These are phyloP conservation scores for Tricholoma flavovirens DNA, from an alignment of 768 basidiomycete genomes.

Conservation along the genomic window DNA sequence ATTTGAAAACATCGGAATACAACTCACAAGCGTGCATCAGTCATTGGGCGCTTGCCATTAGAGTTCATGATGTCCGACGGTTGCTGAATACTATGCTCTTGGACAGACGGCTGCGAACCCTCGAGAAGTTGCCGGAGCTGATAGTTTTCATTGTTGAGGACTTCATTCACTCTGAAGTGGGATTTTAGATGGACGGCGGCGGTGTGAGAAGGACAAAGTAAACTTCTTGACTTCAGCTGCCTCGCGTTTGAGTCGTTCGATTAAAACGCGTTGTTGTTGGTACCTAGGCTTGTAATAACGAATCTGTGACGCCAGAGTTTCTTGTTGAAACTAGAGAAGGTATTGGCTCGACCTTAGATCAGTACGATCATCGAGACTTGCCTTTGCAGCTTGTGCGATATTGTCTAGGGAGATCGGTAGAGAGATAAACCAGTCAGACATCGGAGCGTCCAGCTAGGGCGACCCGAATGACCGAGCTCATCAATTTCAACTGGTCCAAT, in stretches of 20 bases:
- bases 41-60: slow-evolving; percentile 65
- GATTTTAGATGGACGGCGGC: slow-evolving; percentile 2
- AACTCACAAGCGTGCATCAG: slow-evolving; percentile 37
- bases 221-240: slow-evolving; percentile 52
- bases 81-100: slow-evolving; percentile 16
- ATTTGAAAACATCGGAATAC: neutral
- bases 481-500: neutral
- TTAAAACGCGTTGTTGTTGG: slow-evolving; percentile 45
- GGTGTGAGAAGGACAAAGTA: slow-evolving; percentile 3
- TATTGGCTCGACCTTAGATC: neutral
- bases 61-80: slow-evolving; percentile 38
- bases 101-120: slow-evolving; percentile 15
- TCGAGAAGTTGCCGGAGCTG: slow-evolving; percentile 36
- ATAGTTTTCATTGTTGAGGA: slow-evolving; percentile 44
- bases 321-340: slow-evolving; percentile 64
- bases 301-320: slow-evolving; percentile 63
- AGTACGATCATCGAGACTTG: slow-evolving; percentile 18
- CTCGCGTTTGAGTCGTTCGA: slow-evolving; percentile 51
- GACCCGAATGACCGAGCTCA: neutral
- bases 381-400: slow-evolving; percentile 64
- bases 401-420: slow-evolving; percentile 57
- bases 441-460: slow-evolving; percentile 67
- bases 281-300: slow-evolving; percentile 56
- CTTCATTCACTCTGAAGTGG: slow-evolving; percentile 41
- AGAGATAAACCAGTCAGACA: slow-evolving; percentile 77